These are phyloP conservation scores for Strigomonas culicis DNA, from an alignment of 208 protist genomes.

Conservation along the genomic window DNA sequence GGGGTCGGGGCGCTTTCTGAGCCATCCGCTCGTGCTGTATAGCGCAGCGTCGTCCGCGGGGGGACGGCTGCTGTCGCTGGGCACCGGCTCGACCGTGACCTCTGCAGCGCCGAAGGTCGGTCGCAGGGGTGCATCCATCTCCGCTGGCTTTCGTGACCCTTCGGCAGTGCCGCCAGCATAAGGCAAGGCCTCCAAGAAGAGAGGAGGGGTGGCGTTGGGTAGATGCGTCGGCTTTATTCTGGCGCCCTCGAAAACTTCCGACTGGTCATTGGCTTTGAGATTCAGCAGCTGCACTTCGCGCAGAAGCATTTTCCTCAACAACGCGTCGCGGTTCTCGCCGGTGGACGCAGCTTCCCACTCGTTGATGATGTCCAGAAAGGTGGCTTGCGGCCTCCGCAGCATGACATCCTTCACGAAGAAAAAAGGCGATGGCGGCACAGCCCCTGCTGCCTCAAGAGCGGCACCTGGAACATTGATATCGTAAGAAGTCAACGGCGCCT, in stretches of 20 bases:
- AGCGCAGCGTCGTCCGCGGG: too few relatives aligned
- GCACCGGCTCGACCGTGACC: too few relatives aligned
- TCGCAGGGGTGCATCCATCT: too few relatives aligned
- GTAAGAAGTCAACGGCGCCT: too few relatives aligned
- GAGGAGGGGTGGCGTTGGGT: neutral
- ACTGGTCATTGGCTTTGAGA: conserved; percentile 24
- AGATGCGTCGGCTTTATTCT: neutral
- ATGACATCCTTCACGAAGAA: conserved; percentile 15
- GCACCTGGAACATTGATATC: too few relatives aligned
- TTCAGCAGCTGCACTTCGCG: conserved; percentile 50
- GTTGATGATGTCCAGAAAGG: conserved; percentile 35
- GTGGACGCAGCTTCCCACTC: conserved; percentile 16
- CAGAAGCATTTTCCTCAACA: conserved; percentile 16
- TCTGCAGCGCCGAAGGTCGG: too few relatives aligned
- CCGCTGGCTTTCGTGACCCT: too few relatives aligned
- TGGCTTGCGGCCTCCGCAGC: conserved; percentile 14
- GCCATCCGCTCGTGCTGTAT: neutral
- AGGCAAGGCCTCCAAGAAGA: too few relatives aligned
- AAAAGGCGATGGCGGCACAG: too few relatives aligned
- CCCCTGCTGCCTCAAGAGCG: too few relatives aligned
- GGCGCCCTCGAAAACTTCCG: neutral
- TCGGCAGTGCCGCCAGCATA: too few relatives aligned
- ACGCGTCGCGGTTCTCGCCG: neutral
- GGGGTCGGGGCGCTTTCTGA: neutral
- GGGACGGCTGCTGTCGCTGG: too few relatives aligned